Conservation (phyloP, 441 rosid species). For the Populus hybrid region DNA sequence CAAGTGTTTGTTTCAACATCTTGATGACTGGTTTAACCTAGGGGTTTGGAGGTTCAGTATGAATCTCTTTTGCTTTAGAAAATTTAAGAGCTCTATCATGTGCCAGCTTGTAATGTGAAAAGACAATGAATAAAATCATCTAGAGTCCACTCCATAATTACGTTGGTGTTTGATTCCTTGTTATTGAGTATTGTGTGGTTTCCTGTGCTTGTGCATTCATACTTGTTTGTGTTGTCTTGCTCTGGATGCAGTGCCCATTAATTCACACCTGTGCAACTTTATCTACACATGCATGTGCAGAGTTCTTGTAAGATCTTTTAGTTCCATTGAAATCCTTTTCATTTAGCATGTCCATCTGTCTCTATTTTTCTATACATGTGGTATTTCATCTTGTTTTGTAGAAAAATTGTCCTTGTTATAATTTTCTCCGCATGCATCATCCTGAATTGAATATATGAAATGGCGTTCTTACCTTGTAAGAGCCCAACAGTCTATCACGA, state of each 20-base stretch:
- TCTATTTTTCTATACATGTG: neutral
- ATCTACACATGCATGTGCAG: neutral
- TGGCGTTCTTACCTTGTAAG: slow-evolving; percentile 66
- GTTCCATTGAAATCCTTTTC: neutral
- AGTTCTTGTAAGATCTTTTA: neutral
- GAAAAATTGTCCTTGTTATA: neutral
- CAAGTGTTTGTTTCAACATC: slow-evolving; percentile 80
- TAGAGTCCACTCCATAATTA: neutral
- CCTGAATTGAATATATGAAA: neutral
- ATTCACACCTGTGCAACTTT: neutral
- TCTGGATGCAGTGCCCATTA: neutral
- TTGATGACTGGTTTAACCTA: slow-evolving; percentile 90
- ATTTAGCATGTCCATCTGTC: neutral
- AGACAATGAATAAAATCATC: neutral
- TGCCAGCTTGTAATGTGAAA: neutral
- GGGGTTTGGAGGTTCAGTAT: slow-evolving; percentile 12
- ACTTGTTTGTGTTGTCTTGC: neutral
- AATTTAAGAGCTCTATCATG: neutral
- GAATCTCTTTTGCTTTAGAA: slow-evolving; percentile 3
- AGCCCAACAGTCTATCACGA: slow-evolving; percentile 86
- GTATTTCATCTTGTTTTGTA: neutral
- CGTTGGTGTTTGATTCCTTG: neutral
- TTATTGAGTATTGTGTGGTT: neutral
- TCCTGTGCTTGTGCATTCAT: neutral
- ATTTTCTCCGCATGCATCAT: neutral